Conservation (phyloP, 345 rosid genomes). For the Citropsis articulata region DNA sequence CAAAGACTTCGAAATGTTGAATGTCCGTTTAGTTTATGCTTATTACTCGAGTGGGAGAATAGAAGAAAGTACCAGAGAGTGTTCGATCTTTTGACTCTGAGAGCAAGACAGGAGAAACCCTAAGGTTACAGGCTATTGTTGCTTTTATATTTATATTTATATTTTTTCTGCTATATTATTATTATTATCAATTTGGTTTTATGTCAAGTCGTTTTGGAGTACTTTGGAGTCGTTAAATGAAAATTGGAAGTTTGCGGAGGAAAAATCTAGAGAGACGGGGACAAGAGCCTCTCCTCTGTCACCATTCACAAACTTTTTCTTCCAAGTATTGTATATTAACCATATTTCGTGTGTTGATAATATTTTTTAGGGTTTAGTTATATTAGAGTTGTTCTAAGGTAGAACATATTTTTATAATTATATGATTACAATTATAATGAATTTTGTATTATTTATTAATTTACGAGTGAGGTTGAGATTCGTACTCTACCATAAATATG, state of each 20-base stretch:
- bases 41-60: background rate
- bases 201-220: too few species aligned
- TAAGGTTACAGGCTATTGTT: background rate
- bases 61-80: constrained; percentile 6
- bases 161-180: too few species aligned
- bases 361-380: too few species aligned
- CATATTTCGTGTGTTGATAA: background rate
- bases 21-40: background rate
- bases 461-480: too few species aligned
- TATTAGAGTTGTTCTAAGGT: too few species aligned
- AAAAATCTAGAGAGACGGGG: background rate
- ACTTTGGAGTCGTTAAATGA: background rate
- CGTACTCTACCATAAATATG: too few species aligned
- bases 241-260: background rate
- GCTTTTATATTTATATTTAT: too few species aligned
- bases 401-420: too few species aligned
- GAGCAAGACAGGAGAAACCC: background rate
- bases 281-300: background rate
- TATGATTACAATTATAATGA: too few species aligned
- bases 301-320: background rate
- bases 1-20: background rate
- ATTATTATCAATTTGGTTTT: too few species aligned
- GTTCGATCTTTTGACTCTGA: background rate
- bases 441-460: too few species aligned
- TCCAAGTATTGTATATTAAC: background rate